Conservation (phyloP, 371 early-diverging fungal species). For the Apophysomyces sp. region DNA sequence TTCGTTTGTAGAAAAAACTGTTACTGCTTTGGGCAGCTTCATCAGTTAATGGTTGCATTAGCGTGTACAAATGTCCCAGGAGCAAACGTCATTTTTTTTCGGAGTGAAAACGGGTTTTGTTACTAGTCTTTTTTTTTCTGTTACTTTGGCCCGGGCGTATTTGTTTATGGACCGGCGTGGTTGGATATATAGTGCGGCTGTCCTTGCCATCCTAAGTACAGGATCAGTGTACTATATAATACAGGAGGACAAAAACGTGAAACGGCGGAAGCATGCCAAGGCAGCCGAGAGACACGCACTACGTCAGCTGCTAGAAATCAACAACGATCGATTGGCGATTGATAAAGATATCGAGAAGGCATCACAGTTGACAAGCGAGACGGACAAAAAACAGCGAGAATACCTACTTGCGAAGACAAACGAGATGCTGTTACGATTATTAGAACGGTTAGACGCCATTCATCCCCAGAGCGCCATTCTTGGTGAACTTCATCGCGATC, state of each 20-base stretch:
- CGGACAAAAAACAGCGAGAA: constrained; percentile 9
- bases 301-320: constrained; percentile 24
- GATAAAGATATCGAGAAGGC: constrained; percentile 9
- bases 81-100: neutral
- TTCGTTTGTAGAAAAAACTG: too few species aligned
- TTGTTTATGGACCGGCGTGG: neutral
- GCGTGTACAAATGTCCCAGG: neutral
- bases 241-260: constrained; percentile 34
- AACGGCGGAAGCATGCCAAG: constrained; percentile 21
- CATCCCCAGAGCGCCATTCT: constrained; percentile 29
- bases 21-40: too few species aligned
- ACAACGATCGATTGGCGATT: constrained; percentile 20
- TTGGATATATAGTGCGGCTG: neutral
- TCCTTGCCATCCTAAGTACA: neutral
- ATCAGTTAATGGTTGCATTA: neutral
- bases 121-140: neutral
- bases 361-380: neutral
- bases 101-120: neutral
- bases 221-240: constrained; percentile 19
- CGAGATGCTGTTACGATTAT: constrained; percentile 31
- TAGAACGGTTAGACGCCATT: constrained; percentile 43
- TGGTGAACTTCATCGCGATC: constrained; percentile 3
- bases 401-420: constrained; percentile 32
- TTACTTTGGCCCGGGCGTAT: too few species aligned
- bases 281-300: constrained; percentile 19